Evolutionary conservation across 176 grass and related monocot genomes (phyloP), one percentile per base, ranked within the genome.

Genomic region (Luzula sylvatica): DNA sequence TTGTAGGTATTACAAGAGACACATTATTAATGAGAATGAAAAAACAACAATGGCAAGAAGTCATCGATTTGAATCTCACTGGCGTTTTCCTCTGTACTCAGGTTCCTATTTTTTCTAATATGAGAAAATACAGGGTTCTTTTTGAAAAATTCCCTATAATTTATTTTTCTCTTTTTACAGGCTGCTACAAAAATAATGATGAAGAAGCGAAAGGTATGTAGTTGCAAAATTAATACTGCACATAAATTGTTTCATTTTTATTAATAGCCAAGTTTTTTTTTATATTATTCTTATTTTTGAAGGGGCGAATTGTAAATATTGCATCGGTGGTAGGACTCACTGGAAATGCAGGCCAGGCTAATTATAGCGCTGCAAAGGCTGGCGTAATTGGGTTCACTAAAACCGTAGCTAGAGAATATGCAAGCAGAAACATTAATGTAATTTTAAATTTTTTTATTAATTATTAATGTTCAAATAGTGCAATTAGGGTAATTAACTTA

Each of bases 11-110:
- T 72, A 98, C 92, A 43, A 57, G 92, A 26, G 92, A 98, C 30
- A 87, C 86, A 45, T 70, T 98, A 58, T 78, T 98, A 61, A 98
- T 98, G 86, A 76, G 92, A 72, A 98, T 98, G 92, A 98, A 98
- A 69, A 90, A 83, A 90, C 70, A 78, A 25, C 92, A 98, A 67
- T 98, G 92, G 92, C 86, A 90, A 73, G 92, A 98, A 61, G 92
- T 98, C 55, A 98, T 98, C 69, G 92, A 83, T 49, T 67, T 90
- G 28, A 98, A 98, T 69, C 78, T 98, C 73, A 98, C 92, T 18
- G 92, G 92, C 22, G 78, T 90, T 46, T 98, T 98, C 65, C 75
- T 98, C 21, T 98, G 92, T 52, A 98, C 92, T 40, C 86, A 98
- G 78, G 92, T 98, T 13, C 14, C 17, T 66, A 56, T 15, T 8